A percentile compares a stretch with the other conserved stretches of the same genome.
Conservation (phyloP, 2,329 filamentous ascomycete genomes). For the Aspergillus unguis region DNA sequence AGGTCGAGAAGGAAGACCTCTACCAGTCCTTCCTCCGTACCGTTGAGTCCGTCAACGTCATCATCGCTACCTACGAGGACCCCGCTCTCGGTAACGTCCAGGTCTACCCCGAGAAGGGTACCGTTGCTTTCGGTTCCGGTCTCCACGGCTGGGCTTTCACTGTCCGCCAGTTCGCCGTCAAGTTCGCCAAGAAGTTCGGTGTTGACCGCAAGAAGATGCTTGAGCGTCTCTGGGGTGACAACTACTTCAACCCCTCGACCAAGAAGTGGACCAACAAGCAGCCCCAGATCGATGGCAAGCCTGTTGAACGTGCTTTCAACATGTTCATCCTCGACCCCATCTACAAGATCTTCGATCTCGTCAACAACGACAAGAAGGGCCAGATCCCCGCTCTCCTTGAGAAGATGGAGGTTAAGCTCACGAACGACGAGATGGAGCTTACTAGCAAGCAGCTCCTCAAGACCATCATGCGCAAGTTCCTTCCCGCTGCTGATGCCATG, state of each 20-base stretch:
- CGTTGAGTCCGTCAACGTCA: conserved; percentile 99
- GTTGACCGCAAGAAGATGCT: conserved; percentile 99
- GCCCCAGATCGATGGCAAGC: conserved; percentile 76
- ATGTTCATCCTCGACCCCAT: conserved; percentile 99
- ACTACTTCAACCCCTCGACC: conserved; percentile 99
- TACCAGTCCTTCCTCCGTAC: conserved; percentile 99
- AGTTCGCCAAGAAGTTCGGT: conserved; percentile 99
- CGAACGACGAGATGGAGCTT: conserved; percentile 79
- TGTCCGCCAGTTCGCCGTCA: conserved; percentile 90
- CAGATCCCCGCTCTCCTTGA: conserved; percentile 77
- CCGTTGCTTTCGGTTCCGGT: conserved; percentile 98
- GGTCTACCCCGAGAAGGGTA: conserved; percentile 97
- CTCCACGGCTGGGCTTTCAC: conserved; percentile 99
- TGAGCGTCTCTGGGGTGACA: conserved; percentile 99
- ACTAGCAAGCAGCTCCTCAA: conserved; percentile 98
- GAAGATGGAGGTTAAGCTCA: conserved; percentile 95
- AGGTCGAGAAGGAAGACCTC: conserved; percentile 97
- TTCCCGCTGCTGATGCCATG: conserved; percentile 95
- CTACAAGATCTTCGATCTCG: conserved; percentile 94
- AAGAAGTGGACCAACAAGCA: conserved; percentile 98
- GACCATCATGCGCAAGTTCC: conserved; percentile 97
- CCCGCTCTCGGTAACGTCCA: conserved; percentile 95
- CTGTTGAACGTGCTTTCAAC: conserved; percentile 97
- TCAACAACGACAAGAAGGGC: conserved; percentile 99
- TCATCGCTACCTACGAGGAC: conserved; percentile 99